These are phyloP conservation scores for Talaromyces sp. DNA, from an alignment of 2,329 filamentous ascomycete genomes.

Conservation along the genomic window DNA sequence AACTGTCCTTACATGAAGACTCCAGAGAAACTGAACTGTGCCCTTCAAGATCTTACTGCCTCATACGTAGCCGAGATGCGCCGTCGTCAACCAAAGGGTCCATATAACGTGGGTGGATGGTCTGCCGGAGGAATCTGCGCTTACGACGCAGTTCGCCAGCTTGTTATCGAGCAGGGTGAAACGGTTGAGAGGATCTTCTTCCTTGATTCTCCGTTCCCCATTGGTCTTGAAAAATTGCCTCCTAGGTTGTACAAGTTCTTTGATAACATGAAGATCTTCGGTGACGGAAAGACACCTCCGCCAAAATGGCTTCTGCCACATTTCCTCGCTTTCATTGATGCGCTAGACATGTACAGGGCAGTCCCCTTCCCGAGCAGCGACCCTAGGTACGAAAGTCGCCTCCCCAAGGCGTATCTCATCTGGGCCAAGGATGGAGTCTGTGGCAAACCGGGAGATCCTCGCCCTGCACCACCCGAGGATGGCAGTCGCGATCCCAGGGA, in stretches of 20 bases:
- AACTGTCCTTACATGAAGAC: conserved; percentile 44
- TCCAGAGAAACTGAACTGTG: conserved; percentile 31
- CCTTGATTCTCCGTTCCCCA: conserved; percentile 62
- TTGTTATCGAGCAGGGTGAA: conserved; percentile 52
- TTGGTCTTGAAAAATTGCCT: conserved; percentile 64
- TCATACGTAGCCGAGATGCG: conserved; percentile 43
- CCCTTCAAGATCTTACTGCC: conserved; percentile 32
- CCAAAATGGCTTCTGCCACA: conserved; percentile 49
- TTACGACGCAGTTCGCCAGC: conserved; percentile 60
- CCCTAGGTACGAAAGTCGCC: conserved; percentile 26
- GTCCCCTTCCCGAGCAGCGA: conserved; percentile 29
- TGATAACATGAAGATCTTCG: conserved; percentile 45
- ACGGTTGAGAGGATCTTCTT: conserved; percentile 57
- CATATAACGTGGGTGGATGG: conserved; percentile 67
- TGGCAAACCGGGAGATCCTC: conserved; percentile 36
- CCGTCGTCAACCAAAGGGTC: conserved; percentile 46
- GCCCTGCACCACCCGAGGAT: conserved; percentile 36
- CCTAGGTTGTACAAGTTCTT: conserved; percentile 48
- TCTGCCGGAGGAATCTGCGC: conserved; percentile 71
- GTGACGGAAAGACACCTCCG: conserved; percentile 38
- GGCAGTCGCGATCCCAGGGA: conserved; percentile 41
- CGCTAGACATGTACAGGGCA: conserved; percentile 43
- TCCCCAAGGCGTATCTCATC: conserved; percentile 42
- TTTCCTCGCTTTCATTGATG: conserved; percentile 47
- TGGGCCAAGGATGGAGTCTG: conserved; percentile 49